phyloP scores from a whole-genome alignment of 257 asterid species.

The Primulina eburnea region DNA sequence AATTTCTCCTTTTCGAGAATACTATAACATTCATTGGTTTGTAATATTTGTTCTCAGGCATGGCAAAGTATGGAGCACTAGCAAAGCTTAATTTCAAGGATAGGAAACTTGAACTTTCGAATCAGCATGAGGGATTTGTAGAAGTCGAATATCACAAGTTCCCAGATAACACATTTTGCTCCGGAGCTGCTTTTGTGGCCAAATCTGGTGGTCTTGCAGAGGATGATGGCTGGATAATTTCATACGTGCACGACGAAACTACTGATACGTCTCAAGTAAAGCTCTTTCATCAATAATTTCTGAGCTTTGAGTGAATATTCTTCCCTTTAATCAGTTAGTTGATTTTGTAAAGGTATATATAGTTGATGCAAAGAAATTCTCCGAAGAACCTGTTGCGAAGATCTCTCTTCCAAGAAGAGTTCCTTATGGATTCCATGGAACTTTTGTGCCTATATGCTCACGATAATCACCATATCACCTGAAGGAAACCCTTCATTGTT shows the following conservation, averaged over 20 bases:
- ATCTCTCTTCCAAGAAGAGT: conserved; percentile 52
- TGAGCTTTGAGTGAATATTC: too few relatives aligned
- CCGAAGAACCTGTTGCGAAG: conserved; percentile 38
- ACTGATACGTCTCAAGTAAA: conserved; percentile 48
- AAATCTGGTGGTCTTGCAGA: conserved; percentile 41
- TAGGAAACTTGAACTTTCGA: neutral
- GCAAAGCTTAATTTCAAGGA: conserved; percentile 52
- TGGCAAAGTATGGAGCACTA: conserved; percentile 60
- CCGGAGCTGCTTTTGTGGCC: conserved; percentile 53
- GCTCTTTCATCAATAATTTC: too few relatives aligned
- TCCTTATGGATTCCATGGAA: conserved; percentile 74
- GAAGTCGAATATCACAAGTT: conserved; percentile 45
- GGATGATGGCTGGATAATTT: conserved; percentile 61
- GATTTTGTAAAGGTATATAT: conserved; percentile 40
- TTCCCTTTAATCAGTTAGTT: neutral
- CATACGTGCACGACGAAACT: conserved; percentile 49
- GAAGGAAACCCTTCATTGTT: too few relatives aligned
- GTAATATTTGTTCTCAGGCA: conserved; percentile 32
- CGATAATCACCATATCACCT: neutral
- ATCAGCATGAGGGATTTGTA: conserved; percentile 14
- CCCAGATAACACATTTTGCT: conserved; percentile 51
- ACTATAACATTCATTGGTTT: neutral
- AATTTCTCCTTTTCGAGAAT: neutral
- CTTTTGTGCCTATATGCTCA: conserved; percentile 29
- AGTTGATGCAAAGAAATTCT: conserved; percentile 48